These are phyloP conservation scores for Blastocladiella emersonii DNA, from an alignment of 371 early-diverging fungal genomes.

Conservation along the genomic window DNA sequence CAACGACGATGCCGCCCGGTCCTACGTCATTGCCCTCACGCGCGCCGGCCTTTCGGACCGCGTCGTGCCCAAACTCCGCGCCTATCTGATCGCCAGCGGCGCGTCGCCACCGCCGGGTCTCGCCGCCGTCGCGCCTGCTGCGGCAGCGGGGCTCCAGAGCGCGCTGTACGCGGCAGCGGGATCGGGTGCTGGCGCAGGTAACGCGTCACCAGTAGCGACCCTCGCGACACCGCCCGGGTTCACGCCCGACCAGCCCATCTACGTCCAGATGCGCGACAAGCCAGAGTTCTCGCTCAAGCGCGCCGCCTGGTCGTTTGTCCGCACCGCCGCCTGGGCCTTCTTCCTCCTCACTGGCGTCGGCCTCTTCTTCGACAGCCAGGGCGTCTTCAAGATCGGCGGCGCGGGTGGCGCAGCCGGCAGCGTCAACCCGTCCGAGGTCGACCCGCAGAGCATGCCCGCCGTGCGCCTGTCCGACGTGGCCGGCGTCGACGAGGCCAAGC, in stretches of 20 bases:
- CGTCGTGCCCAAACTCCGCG: conserved; percentile 36
- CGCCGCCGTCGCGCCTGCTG: conserved; percentile 22
- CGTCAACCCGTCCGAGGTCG: background rate
- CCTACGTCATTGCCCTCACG: conserved; percentile 54
- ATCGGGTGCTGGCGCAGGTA: no score
- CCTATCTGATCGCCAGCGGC: conserved; percentile 7
- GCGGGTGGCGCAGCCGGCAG: background rate
- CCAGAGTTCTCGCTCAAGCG: background rate
- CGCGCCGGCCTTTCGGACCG: conserved; percentile 45
- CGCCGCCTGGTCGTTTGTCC: conserved; percentile 9
- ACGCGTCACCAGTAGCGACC: no score
- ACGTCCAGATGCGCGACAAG: conserved; percentile 39
- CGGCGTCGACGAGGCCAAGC: conserved; percentile 95
- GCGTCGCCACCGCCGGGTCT: conserved; percentile 12
- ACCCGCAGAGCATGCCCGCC: conserved; percentile 35
- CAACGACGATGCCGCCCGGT: conserved; percentile 49
- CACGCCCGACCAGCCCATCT: conserved; percentile 18
- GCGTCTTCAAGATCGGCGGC: background rate
- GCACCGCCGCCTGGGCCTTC: conserved; percentile 27
- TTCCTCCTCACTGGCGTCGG: background rate
- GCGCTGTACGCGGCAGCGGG: no score
- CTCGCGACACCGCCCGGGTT: no score
- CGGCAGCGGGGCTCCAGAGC: no score
- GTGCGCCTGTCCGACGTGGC: conserved; percentile 87
- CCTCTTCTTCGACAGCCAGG: background rate